These are phyloP conservation scores for Ophiorrhiza pumila DNA, from an alignment of 257 asterid species.

Conservation along the genomic window DNA sequence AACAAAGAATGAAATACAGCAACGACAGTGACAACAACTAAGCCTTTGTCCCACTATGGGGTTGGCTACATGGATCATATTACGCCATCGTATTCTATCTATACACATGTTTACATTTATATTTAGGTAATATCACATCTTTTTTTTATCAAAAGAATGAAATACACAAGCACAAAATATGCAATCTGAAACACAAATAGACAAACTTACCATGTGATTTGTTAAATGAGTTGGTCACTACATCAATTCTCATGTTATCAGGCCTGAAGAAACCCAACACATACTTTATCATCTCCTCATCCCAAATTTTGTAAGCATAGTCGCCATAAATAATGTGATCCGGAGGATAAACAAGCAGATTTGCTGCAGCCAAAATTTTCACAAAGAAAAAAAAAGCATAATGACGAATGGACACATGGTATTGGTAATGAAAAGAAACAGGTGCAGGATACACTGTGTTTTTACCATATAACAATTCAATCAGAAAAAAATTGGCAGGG, in stretches of 20 bases:
- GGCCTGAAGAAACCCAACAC: conserved; percentile 75
- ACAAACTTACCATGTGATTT: conserved; percentile 53
- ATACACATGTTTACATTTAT: too few species aligned
- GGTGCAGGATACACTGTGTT: neutral
- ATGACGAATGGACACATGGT: neutral
- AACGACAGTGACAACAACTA: too few species aligned
- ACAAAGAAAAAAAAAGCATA: neutral
- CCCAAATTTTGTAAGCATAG: conserved; percentile 89
- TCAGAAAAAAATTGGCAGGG: neutral
- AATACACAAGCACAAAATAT: neutral
- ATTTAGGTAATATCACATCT: too few species aligned
- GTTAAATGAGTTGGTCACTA: conserved; percentile 65
- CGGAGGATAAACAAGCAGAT: conserved; percentile 88
- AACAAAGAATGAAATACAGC: conserved; percentile 1
- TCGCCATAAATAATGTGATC: conserved; percentile 84
- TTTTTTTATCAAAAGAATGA: too few species aligned
- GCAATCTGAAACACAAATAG: neutral
- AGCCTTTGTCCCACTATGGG: too few species aligned
- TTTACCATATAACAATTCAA: neutral
- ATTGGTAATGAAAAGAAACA: neutral
- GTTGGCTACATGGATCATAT: too few species aligned
- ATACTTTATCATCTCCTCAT: conserved; percentile 59
- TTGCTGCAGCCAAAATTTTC: conserved; percentile 47
- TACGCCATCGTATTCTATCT: too few species aligned
- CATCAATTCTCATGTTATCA: conserved; percentile 91